Base-by-base conservation (phyloP, 2,329 filamentous ascomycete genomes). In the Macrophomina tecta region DNA sequence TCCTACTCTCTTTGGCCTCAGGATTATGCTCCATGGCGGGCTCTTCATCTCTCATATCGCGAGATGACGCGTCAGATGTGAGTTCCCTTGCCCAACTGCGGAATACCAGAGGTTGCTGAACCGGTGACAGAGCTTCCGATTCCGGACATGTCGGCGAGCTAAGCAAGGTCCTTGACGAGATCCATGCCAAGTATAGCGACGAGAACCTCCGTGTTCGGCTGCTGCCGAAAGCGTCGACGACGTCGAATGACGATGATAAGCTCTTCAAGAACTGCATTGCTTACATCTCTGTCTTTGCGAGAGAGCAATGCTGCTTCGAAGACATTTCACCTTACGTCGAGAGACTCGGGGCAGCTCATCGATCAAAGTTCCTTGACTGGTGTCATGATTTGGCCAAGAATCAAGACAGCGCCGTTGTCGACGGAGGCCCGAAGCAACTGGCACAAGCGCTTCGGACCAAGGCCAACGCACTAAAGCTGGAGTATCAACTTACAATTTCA, bases 301-400 rank as follows among this genome's bases (percentile, higher is more conserved):
- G 55, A 16, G 58, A 63, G 40, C 51, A 63, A 18, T 53, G 49
- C 28, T 67, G 65, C 18, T 67, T 67, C n/a, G 65, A 63, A 7
- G 65, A 67, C 30, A 38, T 67, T 14, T 51, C 55, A 4, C 66
- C 58, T n/a, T 67, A 64, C 42, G 34, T 64, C 12, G 51, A 64
- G 52, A 64, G 45, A 23, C 60, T 64, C 32, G 46, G 32, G 7
- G 28, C 42, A 14, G n/a, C 11, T n/a, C 51, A 52, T 28, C 66
- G 51, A 28, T 12, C 60, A 28, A 64, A 64, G 23, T 52, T 67
- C 28, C 32, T 64, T 9, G 66, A 60, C 9, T 58, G 46, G 49
- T 64, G 60, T 28, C 7, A 28, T 28, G 23, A 60, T 18, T 18
- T 64, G 16, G 36, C 42, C 11, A 8, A 18, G 2, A 52, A 64